Conservation (phyloP, 805 yeast species). For the Yarrowia bubula region DNA sequence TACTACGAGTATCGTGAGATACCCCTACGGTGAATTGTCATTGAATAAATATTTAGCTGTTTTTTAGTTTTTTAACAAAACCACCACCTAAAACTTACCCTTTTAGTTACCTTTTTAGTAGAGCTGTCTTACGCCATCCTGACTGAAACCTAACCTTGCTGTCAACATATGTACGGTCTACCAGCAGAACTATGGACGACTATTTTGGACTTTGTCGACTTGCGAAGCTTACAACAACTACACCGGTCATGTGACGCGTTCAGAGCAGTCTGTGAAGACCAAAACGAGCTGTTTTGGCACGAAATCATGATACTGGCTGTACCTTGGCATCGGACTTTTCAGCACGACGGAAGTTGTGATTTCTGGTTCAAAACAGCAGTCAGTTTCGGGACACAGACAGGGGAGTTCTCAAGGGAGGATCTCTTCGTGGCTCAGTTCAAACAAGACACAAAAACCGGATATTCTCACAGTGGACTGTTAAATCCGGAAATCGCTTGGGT, state of each 20-base stretch:
- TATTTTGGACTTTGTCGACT: background rate
- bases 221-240: constrained; percentile 1
- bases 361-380: constrained; percentile 6
- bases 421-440: background rate
- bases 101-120: too few relatives aligned
- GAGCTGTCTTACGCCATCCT: too few relatives aligned
- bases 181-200: constrained; percentile 22
- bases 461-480: background rate
- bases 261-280: background rate
- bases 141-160: too few relatives aligned
- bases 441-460: background rate
- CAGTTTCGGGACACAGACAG: background rate
- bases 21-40: too few relatives aligned
- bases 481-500: background rate
- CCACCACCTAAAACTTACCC: too few relatives aligned
- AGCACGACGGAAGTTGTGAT: background rate
- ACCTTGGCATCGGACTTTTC: background rate
- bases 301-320: background rate
- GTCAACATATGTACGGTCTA: background rate
- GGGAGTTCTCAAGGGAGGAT: background rate
- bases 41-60: too few relatives aligned
- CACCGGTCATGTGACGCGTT: background rate
- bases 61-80: background rate
- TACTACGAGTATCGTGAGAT: too few relatives aligned
- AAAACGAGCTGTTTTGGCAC: constrained; percentile 8